These are phyloP conservation scores for Hippophae rhamnoides DNA, from an alignment of 306 rosid genomes.

Conservation along the genomic window DNA sequence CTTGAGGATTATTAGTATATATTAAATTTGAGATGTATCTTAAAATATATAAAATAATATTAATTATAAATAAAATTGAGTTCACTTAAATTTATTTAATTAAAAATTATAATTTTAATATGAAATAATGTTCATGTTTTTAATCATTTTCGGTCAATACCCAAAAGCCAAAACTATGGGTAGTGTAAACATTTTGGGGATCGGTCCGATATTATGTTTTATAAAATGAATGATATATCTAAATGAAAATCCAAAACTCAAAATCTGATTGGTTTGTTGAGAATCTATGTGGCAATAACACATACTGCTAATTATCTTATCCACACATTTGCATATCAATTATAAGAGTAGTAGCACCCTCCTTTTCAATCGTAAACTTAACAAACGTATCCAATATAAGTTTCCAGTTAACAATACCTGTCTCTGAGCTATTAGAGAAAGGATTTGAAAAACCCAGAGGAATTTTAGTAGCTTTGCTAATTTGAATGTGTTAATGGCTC, in stretches of 20 bases:
- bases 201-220: neutral
- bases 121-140: too few species aligned
- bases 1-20: too few species aligned
- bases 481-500: slow-evolving; percentile 27
- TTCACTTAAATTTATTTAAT: too few species aligned
- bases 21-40: too few species aligned
- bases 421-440: neutral
- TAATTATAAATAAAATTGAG: too few species aligned
- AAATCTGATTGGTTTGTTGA: slow-evolving; percentile 27
- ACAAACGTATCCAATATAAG: slow-evolving; percentile 9
- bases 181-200: slow-evolving; percentile 14
- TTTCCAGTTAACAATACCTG: slow-evolving; percentile 5
- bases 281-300: slow-evolving; percentile 30
- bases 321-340: slow-evolving; percentile 15
- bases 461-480: neutral
- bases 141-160: slow-evolving; percentile 11
- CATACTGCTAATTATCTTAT: slow-evolving; percentile 48
- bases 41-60: too few species aligned
- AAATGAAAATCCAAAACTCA: slow-evolving; percentile 30
- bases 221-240: slow-evolving; percentile 11
- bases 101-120: too few species aligned
- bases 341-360: too few species aligned
- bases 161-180: slow-evolving; percentile 27
- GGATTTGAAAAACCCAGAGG: too few species aligned
- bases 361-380: slow-evolving; percentile 1